Evolutionary conservation across 164 flowering plant genomes (phyloP).

Genomic region (Buxus sempervirens): DNA sequence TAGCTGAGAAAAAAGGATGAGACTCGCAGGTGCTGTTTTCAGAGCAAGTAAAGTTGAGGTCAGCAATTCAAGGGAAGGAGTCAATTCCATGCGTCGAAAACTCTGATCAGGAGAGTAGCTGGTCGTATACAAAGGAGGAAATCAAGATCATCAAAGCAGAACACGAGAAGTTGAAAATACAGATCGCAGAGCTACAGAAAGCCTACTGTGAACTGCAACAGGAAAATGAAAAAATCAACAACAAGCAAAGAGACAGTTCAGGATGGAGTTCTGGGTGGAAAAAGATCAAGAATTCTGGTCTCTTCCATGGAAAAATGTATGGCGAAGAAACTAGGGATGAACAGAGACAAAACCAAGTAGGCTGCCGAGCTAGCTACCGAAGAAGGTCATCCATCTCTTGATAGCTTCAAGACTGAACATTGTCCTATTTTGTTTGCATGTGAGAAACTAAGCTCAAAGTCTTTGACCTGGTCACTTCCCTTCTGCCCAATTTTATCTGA

Average conservation of each 20-base stretch:
- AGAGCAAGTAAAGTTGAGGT: slow-evolving; percentile 76
- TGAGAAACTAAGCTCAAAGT: not conserved
- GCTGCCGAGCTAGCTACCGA: slow-evolving; percentile 16
- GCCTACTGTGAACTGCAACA: slow-evolving; percentile 54
- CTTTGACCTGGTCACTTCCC: not conserved
- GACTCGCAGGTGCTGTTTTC: slow-evolving; percentile 59
- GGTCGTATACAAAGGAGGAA: slow-evolving; percentile 44
- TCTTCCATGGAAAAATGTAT: slow-evolving; percentile 34
- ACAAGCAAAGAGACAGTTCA: slow-evolving; percentile 30
- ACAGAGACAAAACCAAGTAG: slow-evolving; percentile 13
- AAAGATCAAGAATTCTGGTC: slow-evolving; percentile 46
- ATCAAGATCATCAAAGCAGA: slow-evolving; percentile 49
- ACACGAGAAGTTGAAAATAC: slow-evolving; percentile 46
- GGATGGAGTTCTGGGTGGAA: slow-evolving; percentile 57
- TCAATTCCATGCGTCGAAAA: slow-evolving; percentile 20
- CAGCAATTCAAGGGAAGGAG: slow-evolving; percentile 46
- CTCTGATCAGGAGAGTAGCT: slow-evolving; percentile 34
- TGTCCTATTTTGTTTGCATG: not conserved
- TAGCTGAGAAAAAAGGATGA: slow-evolving; percentile 8
- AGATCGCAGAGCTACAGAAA: slow-evolving; percentile 52
- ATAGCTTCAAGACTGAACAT: not conserved
- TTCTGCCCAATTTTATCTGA: not conserved
- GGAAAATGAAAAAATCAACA: slow-evolving; percentile 42
- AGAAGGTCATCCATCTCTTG: slow-evolving; percentile 44
- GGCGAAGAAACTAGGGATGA: slow-evolving; percentile 23